Evolutionary conservation across 768 basidiomycete species (phyloP), one percentile per base, ranked within the genome.

Genomic region (Pisolithus marmoratus): DNA sequence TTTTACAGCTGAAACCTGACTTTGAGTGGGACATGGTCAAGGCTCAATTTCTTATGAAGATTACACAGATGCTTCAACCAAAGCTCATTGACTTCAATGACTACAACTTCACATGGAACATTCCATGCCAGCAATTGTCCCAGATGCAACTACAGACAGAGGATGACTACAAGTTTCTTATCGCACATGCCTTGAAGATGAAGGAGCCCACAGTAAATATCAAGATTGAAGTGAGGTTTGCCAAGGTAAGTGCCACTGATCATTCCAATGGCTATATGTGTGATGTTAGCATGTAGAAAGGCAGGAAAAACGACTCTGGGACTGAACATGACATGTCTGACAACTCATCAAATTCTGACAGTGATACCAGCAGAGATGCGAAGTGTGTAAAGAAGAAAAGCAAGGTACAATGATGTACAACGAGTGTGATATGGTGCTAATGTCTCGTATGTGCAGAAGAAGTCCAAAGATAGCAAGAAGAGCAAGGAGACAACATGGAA

Each of bases 1-100:
- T 41, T 20, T 8, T 41, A 2, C 40, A 41, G 40, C 8, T 41
- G 40, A 41, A 41, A 15, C 22, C 40, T 22, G 40, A 41, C 8
- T 15, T 3, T 22, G 19, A 19, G 40, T 41, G 40, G 40, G 22
- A 51, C 41, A 51, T 43, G 1, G 14, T 45, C 41, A 45, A 51
- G 26, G 50, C 50, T n/a, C 50, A 51, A 34, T 11, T 51, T 12
- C 42, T 51, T 3, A 11, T 43, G 37, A 51, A 51, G 43, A 51
- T 51, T 8, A 7, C 29, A 9, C 29, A 31, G 8, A 9, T 8
- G 2, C 29, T 31, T 7, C 29, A 31, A 31, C 29, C 29, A 9
- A 31, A 31, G 8, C 5, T 31, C 9, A 31, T 31, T 8, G 8
- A 9, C 8, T 37, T 34, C 40, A 41, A 20, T 41, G 20, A 41